A percentile compares a stretch with the other conserved stretches of the same genome.
Evolutionary conservation across 169 alveolate species (phyloP).

Genomic region (Plasmodium malariae): DNA sequence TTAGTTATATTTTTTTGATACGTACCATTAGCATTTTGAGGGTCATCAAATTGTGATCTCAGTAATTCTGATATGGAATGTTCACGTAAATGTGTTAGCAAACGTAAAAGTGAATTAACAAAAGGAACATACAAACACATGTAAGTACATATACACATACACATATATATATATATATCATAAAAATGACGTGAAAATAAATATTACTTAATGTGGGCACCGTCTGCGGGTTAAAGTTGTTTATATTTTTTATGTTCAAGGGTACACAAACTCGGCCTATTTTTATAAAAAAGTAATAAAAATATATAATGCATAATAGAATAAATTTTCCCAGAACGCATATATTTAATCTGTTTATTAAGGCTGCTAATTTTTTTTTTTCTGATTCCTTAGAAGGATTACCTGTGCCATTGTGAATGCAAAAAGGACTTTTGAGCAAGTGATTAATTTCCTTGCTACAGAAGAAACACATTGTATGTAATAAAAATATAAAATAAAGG

Average conservation of each 20-base stretch:
- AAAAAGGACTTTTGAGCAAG: slow-evolving; percentile 92
- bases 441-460: slow-evolving; percentile 91
- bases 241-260: slow-evolving; percentile 79
- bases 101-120: background rate
- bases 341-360: background rate
- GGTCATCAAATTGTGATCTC: slow-evolving; percentile 71
- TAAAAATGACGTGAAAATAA: background rate
- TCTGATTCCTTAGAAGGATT: background rate
- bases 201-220: slow-evolving; percentile 89
- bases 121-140: background rate
- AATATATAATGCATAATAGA: background rate
- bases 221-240: slow-evolving; percentile 84
- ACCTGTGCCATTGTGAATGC: slow-evolving; percentile 94
- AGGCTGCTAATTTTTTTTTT: background rate
- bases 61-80: slow-evolving; percentile 26
- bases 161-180: background rate
- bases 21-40: slow-evolving; percentile 58
- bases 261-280: slow-evolving; percentile 90
- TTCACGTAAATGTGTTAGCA: background rate
- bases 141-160: background rate
- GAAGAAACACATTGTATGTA: background rate
- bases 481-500: background rate
- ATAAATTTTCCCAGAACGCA: background rate
- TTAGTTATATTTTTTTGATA: background rate
- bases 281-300: background rate